phyloP scores from a whole-genome alignment of 768 basidiomycete species.

The Zangia roseola region DNA sequence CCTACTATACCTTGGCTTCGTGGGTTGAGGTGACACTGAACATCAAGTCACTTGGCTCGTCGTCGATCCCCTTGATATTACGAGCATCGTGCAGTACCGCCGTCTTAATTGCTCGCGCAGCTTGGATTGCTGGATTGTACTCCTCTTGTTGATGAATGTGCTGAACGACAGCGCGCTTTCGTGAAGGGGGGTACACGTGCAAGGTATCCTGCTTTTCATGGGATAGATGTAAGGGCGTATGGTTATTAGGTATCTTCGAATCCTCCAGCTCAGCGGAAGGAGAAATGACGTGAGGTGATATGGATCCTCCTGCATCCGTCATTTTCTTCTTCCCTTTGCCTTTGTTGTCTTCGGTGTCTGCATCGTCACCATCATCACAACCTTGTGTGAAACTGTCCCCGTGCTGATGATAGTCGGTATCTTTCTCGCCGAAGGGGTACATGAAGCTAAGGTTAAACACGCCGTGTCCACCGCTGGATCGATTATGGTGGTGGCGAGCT shows the following conservation, averaged over 20 bases:
- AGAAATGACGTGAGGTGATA: constrained; percentile 1
- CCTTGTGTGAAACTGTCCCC: constrained; percentile 20
- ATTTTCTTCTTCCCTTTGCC: constrained; percentile 31
- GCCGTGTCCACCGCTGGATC: constrained; percentile 42
- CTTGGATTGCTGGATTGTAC: constrained; percentile 45
- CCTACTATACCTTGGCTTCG: constrained; percentile 60
- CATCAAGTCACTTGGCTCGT: constrained; percentile 40
- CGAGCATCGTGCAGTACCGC: constrained; percentile 76
- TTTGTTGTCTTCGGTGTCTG: constrained; percentile 29
- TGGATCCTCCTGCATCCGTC: constrained; percentile 1
- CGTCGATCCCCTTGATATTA: constrained; percentile 55
- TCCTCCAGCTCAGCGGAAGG: constrained; percentile 11
- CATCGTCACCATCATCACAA: constrained; percentile 32
- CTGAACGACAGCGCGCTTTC: constrained; percentile 17
- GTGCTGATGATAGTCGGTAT: constrained; percentile 32
- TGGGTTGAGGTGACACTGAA: constrained; percentile 56
- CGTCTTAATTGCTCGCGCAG: constrained; percentile 65
- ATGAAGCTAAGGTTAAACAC: constrained; percentile 34
- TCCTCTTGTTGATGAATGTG: constrained; percentile 30
- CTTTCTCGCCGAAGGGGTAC: constrained; percentile 46
- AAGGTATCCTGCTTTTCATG: constrained; percentile 5
- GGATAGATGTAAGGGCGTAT: neutral
- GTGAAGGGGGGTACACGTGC: constrained; percentile 44
- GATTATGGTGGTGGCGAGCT: constrained; percentile 29
- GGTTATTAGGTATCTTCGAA: constrained; percentile 6